These are phyloP conservation scores for Hyaloscypha variabilis DNA, from an alignment of 495 filamentous ascomycete species.

Conservation along the genomic window DNA sequence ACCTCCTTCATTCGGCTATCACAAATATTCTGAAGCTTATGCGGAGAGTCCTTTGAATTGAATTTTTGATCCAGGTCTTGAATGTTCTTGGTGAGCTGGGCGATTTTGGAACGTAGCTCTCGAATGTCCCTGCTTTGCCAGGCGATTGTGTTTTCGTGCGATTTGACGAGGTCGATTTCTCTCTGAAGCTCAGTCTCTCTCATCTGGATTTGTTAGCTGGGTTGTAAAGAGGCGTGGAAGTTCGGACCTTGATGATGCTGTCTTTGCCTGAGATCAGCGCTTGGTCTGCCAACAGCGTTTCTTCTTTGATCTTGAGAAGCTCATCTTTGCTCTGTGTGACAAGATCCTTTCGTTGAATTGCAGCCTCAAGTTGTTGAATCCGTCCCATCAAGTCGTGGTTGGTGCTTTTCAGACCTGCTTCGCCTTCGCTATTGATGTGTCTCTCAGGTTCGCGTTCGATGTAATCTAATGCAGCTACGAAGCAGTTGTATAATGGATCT, in stretches of 20 bases:
- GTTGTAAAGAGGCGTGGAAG: too few relatives aligned
- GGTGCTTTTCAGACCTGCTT: too few relatives aligned
- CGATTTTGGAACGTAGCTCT: background rate
- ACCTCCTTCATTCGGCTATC: too few relatives aligned
- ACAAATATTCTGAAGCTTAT: too few relatives aligned
- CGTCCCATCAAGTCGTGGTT: background rate
- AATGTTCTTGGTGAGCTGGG: background rate
- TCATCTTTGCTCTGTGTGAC: background rate
- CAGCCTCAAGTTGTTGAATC: background rate
- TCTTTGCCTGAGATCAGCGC: background rate
- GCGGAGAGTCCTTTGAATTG: background rate
- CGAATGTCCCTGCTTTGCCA: background rate
- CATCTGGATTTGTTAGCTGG: too few relatives aligned
- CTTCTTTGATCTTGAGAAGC: background rate
- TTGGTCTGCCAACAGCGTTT: background rate
- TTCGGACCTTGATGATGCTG: background rate
- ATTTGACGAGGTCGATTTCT: background rate
- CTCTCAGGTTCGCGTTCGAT: background rate
- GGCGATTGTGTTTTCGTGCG: background rate
- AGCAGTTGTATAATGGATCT: background rate
- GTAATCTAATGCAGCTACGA: background rate
- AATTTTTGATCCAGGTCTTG: background rate
- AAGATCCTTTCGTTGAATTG: background rate
- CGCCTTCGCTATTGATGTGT: background rate
- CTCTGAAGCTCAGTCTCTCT: too few relatives aligned